A percentile compares a stretch with the other conserved stretches of the same genome.
phyloP scores from a whole-genome alignment of 2,329 filamentous ascomycete species.

The Raffaelea arxii region DNA sequence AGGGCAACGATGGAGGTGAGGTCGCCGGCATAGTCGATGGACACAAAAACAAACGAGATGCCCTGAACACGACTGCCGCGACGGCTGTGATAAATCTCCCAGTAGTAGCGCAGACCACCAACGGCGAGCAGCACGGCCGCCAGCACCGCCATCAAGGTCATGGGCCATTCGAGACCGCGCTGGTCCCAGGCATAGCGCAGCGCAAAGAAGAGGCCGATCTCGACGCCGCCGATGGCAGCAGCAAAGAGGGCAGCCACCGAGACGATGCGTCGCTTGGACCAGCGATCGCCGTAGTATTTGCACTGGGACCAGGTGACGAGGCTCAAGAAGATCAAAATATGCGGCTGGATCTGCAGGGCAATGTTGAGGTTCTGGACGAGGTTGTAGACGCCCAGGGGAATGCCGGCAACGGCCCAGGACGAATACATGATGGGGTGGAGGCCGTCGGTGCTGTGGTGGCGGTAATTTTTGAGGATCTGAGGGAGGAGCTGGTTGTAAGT shows the following conservation, averaged over 20 bases:
- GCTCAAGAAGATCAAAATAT: slow-evolving; percentile 32
- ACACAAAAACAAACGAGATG: slow-evolving; percentile 64
- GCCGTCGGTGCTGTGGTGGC: slow-evolving; percentile 54
- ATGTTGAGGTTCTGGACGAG: slow-evolving; percentile 31
- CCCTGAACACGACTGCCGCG: slow-evolving; percentile 59
- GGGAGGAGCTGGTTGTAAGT: slow-evolving; percentile 45
- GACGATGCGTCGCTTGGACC: slow-evolving; percentile 38
- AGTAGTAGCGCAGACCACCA: slow-evolving; percentile 59
- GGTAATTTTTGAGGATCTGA: slow-evolving; percentile 60
- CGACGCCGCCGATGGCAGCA: slow-evolving; percentile 46
- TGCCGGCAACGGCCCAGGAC: slow-evolving; percentile 57
- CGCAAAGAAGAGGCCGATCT: slow-evolving; percentile 50
- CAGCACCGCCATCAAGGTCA: slow-evolving; percentile 56
- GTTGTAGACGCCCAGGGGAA: slow-evolving; percentile 50
- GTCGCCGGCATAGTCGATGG: slow-evolving; percentile 59
- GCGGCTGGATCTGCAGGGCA: slow-evolving; percentile 31
- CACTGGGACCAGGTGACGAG: slow-evolving; percentile 34
- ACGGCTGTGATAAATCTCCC: slow-evolving; percentile 56
- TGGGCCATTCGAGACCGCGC: slow-evolving; percentile 45
- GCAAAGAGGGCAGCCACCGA: slow-evolving; percentile 41
- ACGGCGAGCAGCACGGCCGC: slow-evolving; percentile 53
- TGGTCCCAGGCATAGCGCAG: slow-evolving; percentile 32
- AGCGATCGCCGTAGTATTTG: slow-evolving; percentile 37
- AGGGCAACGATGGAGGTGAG: slow-evolving; percentile 57
- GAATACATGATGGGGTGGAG: slow-evolving; percentile 65